Evolutionary conservation across 2,329 filamentous ascomycete genomes (phyloP), one percentile per base, ranked within the genome.

Genomic region (Fusarium sterilihyphosum): DNA sequence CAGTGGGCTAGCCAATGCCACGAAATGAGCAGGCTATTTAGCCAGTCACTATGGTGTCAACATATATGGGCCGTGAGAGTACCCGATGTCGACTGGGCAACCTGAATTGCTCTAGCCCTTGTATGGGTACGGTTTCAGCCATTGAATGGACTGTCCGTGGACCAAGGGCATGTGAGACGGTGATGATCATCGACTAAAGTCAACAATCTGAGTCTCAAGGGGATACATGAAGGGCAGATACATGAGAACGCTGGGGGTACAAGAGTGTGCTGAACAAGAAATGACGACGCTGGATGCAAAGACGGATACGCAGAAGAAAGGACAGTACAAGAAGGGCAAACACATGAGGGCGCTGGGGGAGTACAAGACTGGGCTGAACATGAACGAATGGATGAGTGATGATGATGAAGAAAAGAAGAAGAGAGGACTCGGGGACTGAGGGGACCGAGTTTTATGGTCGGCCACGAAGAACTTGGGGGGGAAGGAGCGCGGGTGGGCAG

Each of bases 101-200:
- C 41, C 41, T n/a, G 53, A 67, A 17, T 68, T 62, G 12, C 11
- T 68, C 24, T 68, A 6, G 54, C 64, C 66, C 47, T 13, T 12
- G 0, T 1, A 1, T 8, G 5, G 31, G 47, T 2, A 50, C 56
- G 31, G 31, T 35, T 11, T 1, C 11, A 50, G 66, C 56, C 66
- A 69, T 69, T 47, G 17, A 26, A 10, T 54, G 18, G 37, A 26
- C 65, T 41, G 49, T 50, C 40, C 56, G 54, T 11, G 9, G 8
- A 4, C 4, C 7, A 11, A 20, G 29, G 63, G 54, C 29, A 4
- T 38, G 24, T 18, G 47, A 54, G 66, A 68, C 49, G 3, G 64
- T 69, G 66, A 69, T 69, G 65, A 68, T 68, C 49, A 69, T 49
- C 37, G 37, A 69, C 41, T 43, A 62, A 38, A 49, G 41, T 68